Evolutionary conservation across 106 monocot genomes (phyloP), one percentile per base, ranked within the genome.

Genomic region (Dendrobium huoshanense): DNA sequence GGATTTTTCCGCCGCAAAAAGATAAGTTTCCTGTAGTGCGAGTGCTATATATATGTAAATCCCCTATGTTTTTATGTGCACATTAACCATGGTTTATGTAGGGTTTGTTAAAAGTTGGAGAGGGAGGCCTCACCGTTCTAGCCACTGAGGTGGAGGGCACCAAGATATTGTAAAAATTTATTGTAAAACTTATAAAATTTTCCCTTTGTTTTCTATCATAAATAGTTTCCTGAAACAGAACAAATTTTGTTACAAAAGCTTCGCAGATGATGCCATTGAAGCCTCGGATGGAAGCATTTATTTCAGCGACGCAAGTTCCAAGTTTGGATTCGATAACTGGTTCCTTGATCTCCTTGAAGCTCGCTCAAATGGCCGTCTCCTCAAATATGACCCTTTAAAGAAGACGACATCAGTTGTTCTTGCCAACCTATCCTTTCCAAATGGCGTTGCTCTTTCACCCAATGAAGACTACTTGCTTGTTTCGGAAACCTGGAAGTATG

Each of bases 231-330:
- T 77, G 41, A 13, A 51, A 51, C 42, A 77, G 44, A 72, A 17
- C 33, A 41, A 10, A 9, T 20, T 44, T 48, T 68, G 49, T 47
- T 25, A 33, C 20, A 29, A 9, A 41, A 89, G 91, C 6, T 84
- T 92, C 18, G 89, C 91, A 3, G 91, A 89, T 43, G 91, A 82
- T 19, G 87, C 64, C 9, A 81, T 89, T 8, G 89, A 87, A 83
- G 87, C 83, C 24, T 85, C 83, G 3, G 91, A 92, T 17, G 91
- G 89, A 40, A 85, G 67, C n/a, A 72, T 87, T 43, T 92, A 92
- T 80, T 92, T 92, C 83, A 89, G 80, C 40, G 91, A 89, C 37
- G 87, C 77, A 4, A 89, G 89, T 67, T 55, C 59, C 5, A 85
- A 78, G 67, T 87, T 85, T 44, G 87, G 85, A 20, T 27, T 92